Base-by-base conservation (phyloP, 805 yeast genomes). In the Metschnikowia noctiluminum region DNA sequence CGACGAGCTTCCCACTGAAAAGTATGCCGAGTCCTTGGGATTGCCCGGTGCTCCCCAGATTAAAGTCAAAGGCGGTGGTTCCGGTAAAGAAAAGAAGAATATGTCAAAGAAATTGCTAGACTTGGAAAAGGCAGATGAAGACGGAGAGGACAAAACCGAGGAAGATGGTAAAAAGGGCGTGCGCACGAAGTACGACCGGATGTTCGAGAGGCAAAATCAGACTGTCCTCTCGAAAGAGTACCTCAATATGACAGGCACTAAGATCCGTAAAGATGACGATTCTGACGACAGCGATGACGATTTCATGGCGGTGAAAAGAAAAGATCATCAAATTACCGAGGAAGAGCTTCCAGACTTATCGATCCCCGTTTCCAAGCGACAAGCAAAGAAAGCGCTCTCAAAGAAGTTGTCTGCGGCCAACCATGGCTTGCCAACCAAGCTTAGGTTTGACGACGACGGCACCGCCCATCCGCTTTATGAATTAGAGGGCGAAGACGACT, bases 11-110 rank as follows among this genome's bases (percentile, higher is more conserved):
- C 95, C 96, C 2, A 70, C 85, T 2, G 97, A 92, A 54, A 87
- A 80, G 48, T 90, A 74, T 66, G 98, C 99, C 6, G 80, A 80
- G 50, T 87, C 96, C 4, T 67, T 91, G 42, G 99, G 99, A 9
- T 76, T 94, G 38, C 97, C 98, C 1, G 96, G 97, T 46, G 96
- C 96, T 3, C 99, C 99, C 38, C 85, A 87, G 59, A 86, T 94
- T 59, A 90, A 89, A 63, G 78, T 92, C 48, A 69, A 74, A 55
- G 78, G 79, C 16, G 73, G 74, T 3, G 73, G 73, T 38, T 85
- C 83, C 13, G 71, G 77, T 27, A 89, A 89, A 61, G 89, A 83
- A 56, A 70, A 80, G 70, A 92, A 92, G 67, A 92, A 92, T 64
- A 81, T 84, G 27, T 84, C 96, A 1, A 79, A 96, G 60, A 82